phyloP scores from a whole-genome alignment of 1,284 basidiomycete species.

The Takashimella koratensis region DNA sequence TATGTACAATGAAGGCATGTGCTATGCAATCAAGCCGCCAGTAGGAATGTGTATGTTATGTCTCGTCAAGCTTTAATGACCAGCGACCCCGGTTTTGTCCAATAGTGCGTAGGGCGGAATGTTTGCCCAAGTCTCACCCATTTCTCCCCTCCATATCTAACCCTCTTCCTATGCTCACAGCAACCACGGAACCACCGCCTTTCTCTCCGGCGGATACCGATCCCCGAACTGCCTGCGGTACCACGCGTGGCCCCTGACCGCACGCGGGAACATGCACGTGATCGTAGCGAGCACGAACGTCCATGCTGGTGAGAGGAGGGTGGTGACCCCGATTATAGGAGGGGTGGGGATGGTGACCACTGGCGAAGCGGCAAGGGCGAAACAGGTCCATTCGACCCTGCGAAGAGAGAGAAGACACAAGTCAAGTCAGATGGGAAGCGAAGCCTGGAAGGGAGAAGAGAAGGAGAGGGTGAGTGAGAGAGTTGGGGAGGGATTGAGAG shows the following conservation, averaged over 20 bases:
- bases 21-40: no score
- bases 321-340: neutral
- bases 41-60: no score
- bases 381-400: slow-evolving; percentile 77
- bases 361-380: slow-evolving; percentile 58
- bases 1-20: no score
- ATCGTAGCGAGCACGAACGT: slow-evolving; percentile 70
- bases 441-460: neutral
- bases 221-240: slow-evolving; percentile 66
- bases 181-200: slow-evolving; percentile 63
- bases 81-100: no score
- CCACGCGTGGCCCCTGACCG: slow-evolving; percentile 75
- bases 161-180: no score
- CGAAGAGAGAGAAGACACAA: slow-evolving; percentile 1
- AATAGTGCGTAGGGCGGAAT: no score
- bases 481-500: neutral
- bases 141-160: no score
- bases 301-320: slow-evolving; percentile 62
- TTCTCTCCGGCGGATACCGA: slow-evolving; percentile 63
- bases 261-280: slow-evolving; percentile 70
- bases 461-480: neutral
- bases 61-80: no score
- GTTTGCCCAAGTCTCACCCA: no score
- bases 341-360: slow-evolving; percentile 13
- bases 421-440: no score